phyloP scores from a whole-genome alignment of 352 stramenopile genomes.

The Phytophthora uliginosa region DNA sequence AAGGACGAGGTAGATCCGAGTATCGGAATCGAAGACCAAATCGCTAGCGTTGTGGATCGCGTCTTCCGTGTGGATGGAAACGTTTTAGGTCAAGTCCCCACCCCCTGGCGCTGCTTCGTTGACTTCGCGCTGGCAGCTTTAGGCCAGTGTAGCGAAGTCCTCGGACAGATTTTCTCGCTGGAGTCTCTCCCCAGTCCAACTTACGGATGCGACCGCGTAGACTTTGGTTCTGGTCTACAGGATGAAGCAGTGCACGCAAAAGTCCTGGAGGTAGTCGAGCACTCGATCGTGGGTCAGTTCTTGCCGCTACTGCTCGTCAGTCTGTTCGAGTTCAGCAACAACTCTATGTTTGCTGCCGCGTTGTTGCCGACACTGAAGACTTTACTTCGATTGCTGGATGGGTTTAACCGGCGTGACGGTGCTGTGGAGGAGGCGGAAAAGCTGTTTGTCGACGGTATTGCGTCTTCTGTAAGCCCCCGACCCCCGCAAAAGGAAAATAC shows the following conservation, averaged over 20 bases:
- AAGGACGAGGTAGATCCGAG: background rate
- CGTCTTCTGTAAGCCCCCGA: conserved; percentile 10
- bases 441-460: conserved; percentile 38
- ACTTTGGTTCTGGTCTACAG: background rate
- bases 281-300: conserved; percentile 64
- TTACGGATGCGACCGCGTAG: conserved; percentile 14
- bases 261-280: conserved; percentile 40
- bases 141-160: conserved; percentile 42
- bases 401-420: conserved; percentile 43
- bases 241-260: background rate
- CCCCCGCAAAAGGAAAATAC: conserved; percentile 11
- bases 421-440: conserved; percentile 29
- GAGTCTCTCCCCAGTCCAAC: conserved; percentile 43
- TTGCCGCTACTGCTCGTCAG: conserved; percentile 63
- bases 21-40: conserved; percentile 15
- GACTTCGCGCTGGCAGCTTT: conserved; percentile 48
- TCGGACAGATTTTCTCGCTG: conserved; percentile 35
- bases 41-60: conserved; percentile 43
- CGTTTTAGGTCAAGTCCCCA: conserved; percentile 36
- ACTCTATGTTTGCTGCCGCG: conserved; percentile 54
- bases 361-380: conserved; percentile 58
- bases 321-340: conserved; percentile 71
- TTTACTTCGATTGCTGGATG: conserved; percentile 60
- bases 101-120: conserved; percentile 58
- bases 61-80: conserved; percentile 47